Conservation (phyloP, 1,284 basidiomycete species). For the Athelia psychrophila region DNA sequence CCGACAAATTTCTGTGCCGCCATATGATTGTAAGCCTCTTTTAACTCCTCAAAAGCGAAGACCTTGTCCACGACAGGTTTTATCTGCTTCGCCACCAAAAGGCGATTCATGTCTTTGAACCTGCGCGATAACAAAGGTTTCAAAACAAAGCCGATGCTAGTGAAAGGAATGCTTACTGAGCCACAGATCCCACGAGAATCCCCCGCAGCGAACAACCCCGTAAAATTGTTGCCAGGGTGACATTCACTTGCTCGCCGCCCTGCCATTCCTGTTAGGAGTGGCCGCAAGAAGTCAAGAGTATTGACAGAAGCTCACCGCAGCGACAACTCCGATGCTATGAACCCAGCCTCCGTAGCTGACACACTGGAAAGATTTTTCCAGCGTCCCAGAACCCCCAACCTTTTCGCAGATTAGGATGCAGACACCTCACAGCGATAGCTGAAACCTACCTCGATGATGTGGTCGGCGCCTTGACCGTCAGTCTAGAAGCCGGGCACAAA, state of each 20-base stretch:
- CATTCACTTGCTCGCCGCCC: constrained; percentile 12
- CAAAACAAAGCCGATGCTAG: background rate
- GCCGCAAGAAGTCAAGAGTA: no score
- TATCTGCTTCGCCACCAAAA: constrained; percentile 38
- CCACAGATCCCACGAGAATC: constrained; percentile 30
- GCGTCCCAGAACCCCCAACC: constrained; percentile 51
- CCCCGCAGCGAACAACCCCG: constrained; percentile 26
- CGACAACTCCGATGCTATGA: constrained; percentile 47
- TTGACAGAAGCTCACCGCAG: constrained; percentile 23
- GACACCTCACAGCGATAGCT: no score
- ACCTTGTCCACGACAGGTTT: constrained; percentile 48
- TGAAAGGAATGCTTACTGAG: constrained; percentile 22
- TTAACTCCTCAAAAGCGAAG: constrained; percentile 45
- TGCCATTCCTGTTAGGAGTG: background rate
- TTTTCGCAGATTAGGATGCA: constrained; percentile 16
- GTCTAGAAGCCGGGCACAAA: constrained; percentile 19
- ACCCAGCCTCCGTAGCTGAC: constrained; percentile 43
- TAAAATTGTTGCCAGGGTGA: constrained; percentile 8
- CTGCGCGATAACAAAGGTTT: no score
- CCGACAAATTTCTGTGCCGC: constrained; percentile 42
- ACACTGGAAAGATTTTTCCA: constrained; percentile 41
- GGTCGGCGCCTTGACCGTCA: constrained; percentile 34
- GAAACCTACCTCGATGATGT: constrained; percentile 38
- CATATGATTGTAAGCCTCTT: constrained; percentile 42
- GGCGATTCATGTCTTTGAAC: constrained; percentile 44